phyloP scores from a whole-genome alignment of 768 basidiomycete genomes.

The Tephrocybe sp. region DNA sequence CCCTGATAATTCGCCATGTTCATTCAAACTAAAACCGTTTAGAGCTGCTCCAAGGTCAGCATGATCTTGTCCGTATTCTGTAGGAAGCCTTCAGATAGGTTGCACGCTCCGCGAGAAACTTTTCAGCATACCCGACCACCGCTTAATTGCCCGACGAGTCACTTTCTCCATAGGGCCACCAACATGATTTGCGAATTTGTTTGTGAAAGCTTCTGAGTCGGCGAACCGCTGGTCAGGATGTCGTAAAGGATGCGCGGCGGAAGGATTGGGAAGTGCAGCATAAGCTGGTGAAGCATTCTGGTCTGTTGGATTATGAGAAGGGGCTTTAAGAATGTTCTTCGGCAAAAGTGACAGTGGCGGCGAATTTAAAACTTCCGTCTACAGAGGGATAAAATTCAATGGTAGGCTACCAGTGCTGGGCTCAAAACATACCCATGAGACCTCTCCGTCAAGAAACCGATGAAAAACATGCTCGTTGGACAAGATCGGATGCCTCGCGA shows the following conservation, averaged over 20 bases:
- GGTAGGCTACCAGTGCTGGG: neutral
- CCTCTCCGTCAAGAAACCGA: conserved; percentile 91
- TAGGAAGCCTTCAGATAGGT: neutral
- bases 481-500: conserved; percentile 89
- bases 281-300: conserved; percentile 70
- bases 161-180: conserved; percentile 95
- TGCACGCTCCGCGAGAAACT: neutral
- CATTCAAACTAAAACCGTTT: conserved; percentile 92
- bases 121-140: conserved; percentile 81
- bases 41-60: conserved; percentile 88
- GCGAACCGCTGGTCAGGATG: conserved; percentile 93
- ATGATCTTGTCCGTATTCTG: conserved; percentile 83
- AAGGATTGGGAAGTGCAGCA: conserved; percentile 84
- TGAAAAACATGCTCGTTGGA: conserved; percentile 97
- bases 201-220: conserved; percentile 94
- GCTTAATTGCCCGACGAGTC: conserved; percentile 84
- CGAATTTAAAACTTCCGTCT: conserved; percentile 92
- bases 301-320: conserved; percentile 92
- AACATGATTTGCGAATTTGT: conserved; percentile 92
- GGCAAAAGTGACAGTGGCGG: conserved; percentile 89
- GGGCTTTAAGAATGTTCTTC: conserved; percentile 94
- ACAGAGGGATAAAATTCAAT: conserved; percentile 6
- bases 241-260: conserved; percentile 83
- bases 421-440: conserved; percentile 77
- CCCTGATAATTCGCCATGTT: conserved; percentile 65